These are phyloP conservation scores for Phyllosticta ampelicida DNA, from an alignment of 2,329 filamentous ascomycete species.

Conservation along the genomic window DNA sequence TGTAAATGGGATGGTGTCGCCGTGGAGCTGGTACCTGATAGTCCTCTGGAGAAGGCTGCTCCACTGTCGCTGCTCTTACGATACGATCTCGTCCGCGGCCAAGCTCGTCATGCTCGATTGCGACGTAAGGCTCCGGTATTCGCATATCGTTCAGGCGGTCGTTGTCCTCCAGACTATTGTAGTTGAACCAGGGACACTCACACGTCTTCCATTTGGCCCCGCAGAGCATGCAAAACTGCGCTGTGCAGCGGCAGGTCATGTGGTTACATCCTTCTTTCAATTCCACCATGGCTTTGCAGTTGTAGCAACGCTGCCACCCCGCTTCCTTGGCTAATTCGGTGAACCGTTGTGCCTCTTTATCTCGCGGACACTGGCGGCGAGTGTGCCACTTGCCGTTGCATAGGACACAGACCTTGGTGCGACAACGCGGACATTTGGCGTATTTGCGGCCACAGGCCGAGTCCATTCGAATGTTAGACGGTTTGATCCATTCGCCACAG, in stretches of 20 bases:
- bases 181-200: constrained; percentile 71
- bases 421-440: constrained; percentile 61
- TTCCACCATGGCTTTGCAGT: constrained; percentile 64
- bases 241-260: constrained; percentile 75
- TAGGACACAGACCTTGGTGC: constrained; percentile 59
- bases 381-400: constrained; percentile 67
- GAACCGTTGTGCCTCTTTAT: constrained; percentile 54
- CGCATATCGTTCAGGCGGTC: constrained; percentile 35
- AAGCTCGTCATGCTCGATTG: constrained; percentile 34
- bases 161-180: constrained; percentile 38
- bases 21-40: constrained; percentile 23
- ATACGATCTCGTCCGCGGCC: constrained; percentile 14
- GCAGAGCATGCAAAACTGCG: constrained; percentile 82
- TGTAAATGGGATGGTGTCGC: constrained; percentile 14
- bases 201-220: constrained; percentile 74
- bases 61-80: background rate
- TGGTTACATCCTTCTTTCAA: constrained; percentile 77
- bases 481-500: constrained; percentile 74
- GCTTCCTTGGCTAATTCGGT: constrained; percentile 54
- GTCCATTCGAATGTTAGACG: constrained; percentile 52
- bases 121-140: constrained; percentile 35
- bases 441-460: constrained; percentile 41
- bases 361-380: constrained; percentile 56
- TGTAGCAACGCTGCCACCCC: constrained; percentile 67
- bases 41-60: constrained; percentile 16